Percentiles rank a stretch among this genome's conserved stretches.
Evolutionary conservation across 306 rosid genomes (phyloP).

Genomic region (Pyrus communis): DNA sequence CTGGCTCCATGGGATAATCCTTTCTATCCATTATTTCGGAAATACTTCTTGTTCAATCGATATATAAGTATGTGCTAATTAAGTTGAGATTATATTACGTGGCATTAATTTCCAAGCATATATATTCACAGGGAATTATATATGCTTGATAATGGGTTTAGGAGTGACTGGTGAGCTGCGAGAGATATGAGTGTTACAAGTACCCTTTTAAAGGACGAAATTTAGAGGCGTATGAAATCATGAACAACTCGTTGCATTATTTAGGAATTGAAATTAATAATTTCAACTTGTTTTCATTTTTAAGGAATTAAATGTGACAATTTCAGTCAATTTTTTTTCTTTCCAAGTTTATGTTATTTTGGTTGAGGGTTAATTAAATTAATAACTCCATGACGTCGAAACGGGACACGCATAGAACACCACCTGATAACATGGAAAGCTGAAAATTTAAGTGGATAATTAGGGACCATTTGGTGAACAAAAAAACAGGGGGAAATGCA

Average conservation of each 20-base stretch:
- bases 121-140: too few species aligned
- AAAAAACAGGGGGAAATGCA: not conserved
- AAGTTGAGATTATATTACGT: too few species aligned
- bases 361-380: not conserved
- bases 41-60: not conserved
- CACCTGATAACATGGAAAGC: too few species aligned
- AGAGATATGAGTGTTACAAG: not conserved
- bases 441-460: not conserved
- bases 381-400: slow-evolving; percentile 1
- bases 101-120: too few species aligned
- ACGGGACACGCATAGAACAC: too few species aligned
- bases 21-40: slow-evolving; percentile 23
- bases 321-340: not conserved
- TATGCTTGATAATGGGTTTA: too few species aligned
- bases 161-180: not conserved
- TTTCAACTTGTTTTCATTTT: not conserved
- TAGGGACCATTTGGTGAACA: not conserved
- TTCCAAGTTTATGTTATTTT: not conserved
- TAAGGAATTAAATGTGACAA: not conserved
- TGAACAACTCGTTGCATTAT: not conserved
- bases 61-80: too few species aligned
- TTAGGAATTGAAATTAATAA: not conserved
- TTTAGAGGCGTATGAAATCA: too few species aligned
- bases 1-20: slow-evolving; percentile 12
- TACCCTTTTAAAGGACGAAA: not conserved